Conservation (phyloP, 257 asterid genomes). For the Plantago major region DNA sequence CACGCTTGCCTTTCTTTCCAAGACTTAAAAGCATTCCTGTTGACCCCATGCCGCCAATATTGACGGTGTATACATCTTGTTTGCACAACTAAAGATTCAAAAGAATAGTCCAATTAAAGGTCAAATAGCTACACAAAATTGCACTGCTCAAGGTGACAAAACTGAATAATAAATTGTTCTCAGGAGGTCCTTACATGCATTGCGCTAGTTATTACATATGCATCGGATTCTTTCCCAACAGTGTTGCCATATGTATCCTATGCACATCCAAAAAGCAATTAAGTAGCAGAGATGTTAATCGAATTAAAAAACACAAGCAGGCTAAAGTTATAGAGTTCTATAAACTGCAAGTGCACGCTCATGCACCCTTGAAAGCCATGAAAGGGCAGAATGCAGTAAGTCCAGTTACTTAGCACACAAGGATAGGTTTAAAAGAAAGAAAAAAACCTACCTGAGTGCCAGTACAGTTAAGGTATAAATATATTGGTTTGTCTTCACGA, state of each 20-base stretch:
- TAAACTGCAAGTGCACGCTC: background rate
- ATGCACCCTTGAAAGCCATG: no score
- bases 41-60: slow-evolving; percentile 84
- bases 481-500: slow-evolving; percentile 72
- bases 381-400: no score
- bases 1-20: slow-evolving; percentile 83
- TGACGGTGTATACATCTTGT: slow-evolving; percentile 76
- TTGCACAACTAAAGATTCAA: slow-evolving; percentile 50
- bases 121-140: background rate
- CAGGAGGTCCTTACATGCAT: slow-evolving; percentile 61
- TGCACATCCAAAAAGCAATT: slow-evolving; percentile 14
- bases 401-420: background rate
- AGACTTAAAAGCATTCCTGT: slow-evolving; percentile 88
- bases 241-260: slow-evolving; percentile 79
- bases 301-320: background rate
- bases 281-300: background rate
- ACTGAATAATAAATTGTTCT: background rate
- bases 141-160: slow-evolving; percentile 10
- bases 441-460: slow-evolving; percentile 77
- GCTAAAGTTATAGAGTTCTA: background rate
- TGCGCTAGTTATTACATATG: slow-evolving; percentile 77
- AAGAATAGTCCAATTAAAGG: slow-evolving; percentile 12
- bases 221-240: slow-evolving; percentile 91
- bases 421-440: no score
- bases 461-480: slow-evolving; percentile 81